Conservation (phyloP, 495 filamentous ascomycete species). For the Penicillium paradoxum region DNA sequence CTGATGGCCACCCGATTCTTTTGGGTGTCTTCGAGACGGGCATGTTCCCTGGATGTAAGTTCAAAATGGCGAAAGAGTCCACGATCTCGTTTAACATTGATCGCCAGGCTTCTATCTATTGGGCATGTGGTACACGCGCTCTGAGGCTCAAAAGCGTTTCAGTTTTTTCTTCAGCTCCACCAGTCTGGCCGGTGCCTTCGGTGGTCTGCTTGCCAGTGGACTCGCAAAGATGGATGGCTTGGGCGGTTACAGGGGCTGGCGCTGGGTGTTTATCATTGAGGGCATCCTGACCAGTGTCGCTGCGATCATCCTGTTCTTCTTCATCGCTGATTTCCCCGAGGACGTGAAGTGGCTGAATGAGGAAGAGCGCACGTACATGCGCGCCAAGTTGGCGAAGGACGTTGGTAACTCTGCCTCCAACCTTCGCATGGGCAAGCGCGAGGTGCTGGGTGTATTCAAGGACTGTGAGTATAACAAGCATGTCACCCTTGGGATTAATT, state of each 20-base stretch:
- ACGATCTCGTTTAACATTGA: background rate
- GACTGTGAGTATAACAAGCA: slow-evolving; percentile 48
- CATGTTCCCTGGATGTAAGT: slow-evolving; percentile 71
- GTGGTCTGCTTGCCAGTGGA: slow-evolving; percentile 73
- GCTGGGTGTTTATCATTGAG: slow-evolving; percentile 75
- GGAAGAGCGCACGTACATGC: slow-evolving; percentile 72
- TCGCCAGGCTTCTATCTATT: slow-evolving; percentile 67
- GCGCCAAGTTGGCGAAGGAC: slow-evolving; percentile 68
- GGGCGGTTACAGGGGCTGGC: slow-evolving; percentile 72
- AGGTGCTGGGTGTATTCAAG: slow-evolving; percentile 69
- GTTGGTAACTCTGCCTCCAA: slow-evolving; percentile 71
- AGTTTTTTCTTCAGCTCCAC: slow-evolving; percentile 86
- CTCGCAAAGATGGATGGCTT: slow-evolving; percentile 72
- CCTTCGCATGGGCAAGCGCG: slow-evolving; percentile 54
- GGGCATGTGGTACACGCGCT: slow-evolving; percentile 84
- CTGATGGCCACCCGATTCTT: slow-evolving; percentile 82
- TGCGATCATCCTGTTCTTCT: slow-evolving; percentile 70
- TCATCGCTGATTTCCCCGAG: slow-evolving; percentile 72
- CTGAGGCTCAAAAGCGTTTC: slow-evolving; percentile 83
- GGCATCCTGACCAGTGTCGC: slow-evolving; percentile 68
- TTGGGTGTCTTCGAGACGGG: slow-evolving; percentile 83
- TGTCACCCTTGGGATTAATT: background rate
- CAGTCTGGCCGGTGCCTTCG: slow-evolving; percentile 80
- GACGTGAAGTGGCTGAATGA: slow-evolving; percentile 57
- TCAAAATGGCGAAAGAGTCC: background rate